A percentile compares a stretch with the other conserved stretches of the same genome.
These are phyloP conservation scores for Cyberlindnera maclurae DNA, from an alignment of 805 yeast species.

Conservation along the genomic window DNA sequence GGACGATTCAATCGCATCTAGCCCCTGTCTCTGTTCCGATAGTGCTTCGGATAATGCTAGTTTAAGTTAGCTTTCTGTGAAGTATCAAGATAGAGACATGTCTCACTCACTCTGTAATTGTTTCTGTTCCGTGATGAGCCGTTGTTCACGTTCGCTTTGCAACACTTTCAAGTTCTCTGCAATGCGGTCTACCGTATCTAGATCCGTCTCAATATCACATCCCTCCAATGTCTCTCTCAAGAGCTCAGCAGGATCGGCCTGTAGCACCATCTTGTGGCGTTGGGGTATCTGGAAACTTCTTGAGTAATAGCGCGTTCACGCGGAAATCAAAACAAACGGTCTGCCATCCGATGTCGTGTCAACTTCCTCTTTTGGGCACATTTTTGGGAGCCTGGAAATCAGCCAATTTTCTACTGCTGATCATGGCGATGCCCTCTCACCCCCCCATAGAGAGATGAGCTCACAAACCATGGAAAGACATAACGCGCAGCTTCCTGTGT, in stretches of 20 bases:
- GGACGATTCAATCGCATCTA: slow-evolving; percentile 25
- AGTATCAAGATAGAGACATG: not conserved
- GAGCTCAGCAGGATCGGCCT: slow-evolving; percentile 20
- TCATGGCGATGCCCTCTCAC: too few species aligned
- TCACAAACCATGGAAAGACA: slow-evolving; percentile 20
- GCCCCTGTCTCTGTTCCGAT: slow-evolving; percentile 8
- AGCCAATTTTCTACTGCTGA: too few species aligned
- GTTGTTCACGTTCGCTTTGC: slow-evolving; percentile 24
- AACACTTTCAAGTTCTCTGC: slow-evolving; percentile 31
- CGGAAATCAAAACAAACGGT: too few species aligned
- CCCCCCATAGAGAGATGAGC: too few species aligned
- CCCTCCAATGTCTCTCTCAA: slow-evolving; percentile 37
- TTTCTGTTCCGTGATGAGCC: slow-evolving; percentile 17
- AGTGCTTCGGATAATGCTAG: slow-evolving; percentile 14
- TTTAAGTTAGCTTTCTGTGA: not conserved
- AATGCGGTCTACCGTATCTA: slow-evolving; percentile 38
- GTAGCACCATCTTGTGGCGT: slow-evolving; percentile 4
- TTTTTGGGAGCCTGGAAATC: too few species aligned
- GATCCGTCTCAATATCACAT: slow-evolving; percentile 46
- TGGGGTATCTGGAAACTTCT: too few species aligned
- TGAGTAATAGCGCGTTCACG: too few species aligned
- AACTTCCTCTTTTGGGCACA: too few species aligned
- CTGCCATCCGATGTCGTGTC: too few species aligned
- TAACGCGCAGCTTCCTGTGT: slow-evolving; percentile 46
- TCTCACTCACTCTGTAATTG: slow-evolving; percentile 13